Evolutionary conservation across 805 yeast genomes (phyloP), one percentile per base, ranked within the genome.

Genomic region (Priceomyces medius): DNA sequence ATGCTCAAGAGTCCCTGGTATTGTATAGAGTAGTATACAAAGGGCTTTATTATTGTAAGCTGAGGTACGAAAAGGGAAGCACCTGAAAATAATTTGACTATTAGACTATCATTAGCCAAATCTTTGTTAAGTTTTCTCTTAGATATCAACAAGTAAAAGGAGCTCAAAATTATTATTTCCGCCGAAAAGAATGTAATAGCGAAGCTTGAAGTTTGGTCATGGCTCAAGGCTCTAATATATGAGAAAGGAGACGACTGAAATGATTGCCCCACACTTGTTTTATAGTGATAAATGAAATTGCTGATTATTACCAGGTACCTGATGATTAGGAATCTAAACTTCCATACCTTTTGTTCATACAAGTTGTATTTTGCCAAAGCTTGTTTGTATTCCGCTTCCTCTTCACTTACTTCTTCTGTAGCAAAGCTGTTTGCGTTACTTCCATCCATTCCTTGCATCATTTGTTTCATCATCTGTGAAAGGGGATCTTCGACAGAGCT

Each of bases 1-100:
- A 70, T 66, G 32, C 61, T 53, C 13, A 65, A 46, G 4, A 70
- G 50, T 29, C 67, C 71, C 59, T 66, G 65, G 51, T 70, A 70
- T 8, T 60, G 60, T 46, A 67, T 49, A 12, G 56, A 40, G 18
- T 52, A 51, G 18, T 55, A 53, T 18, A 68, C 43, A 17, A 66
- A 29, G 0, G 66, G 63, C 45, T 56, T 61, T 43, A 55, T 63
- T 4, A 44, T 42, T 20, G 52, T 42, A 9, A 66, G 51, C 38
- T 55, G 63, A 1, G 76, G 76, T 16, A 63, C 41, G 7, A 68
- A 54, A 56, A 64, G 50, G 1, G 70, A 47, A 1, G 56, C 73
- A 51, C 64, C 46, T n/a, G 62, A 53, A 10, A 67, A 31, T 10
- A 56, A 41, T 31, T 59, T 63, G 28, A 64, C 44, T 10, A 67